phyloP scores from a whole-genome alignment of 2,329 filamentous ascomycete genomes.

The Penicillium glabrum region DNA sequence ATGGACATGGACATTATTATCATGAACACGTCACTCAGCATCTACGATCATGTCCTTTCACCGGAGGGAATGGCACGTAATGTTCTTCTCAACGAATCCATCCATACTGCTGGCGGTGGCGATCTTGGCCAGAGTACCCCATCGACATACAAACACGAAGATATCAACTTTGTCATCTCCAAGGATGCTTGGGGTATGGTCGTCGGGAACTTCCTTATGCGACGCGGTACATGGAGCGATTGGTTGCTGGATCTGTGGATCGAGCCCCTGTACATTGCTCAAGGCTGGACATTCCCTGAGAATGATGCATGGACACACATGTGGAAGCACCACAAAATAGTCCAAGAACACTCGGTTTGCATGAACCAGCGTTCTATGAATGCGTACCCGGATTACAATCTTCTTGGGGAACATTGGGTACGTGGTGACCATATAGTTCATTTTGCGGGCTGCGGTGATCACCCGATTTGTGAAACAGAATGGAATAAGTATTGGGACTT shows the following conservation, averaged over 20 bases:
- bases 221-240: conserved; percentile 8
- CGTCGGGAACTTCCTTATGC: conserved; percentile 8
- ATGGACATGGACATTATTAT: background rate
- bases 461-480: background rate
- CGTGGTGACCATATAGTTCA: conserved; percentile 8
- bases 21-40: conserved; percentile 4
- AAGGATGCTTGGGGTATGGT: conserved; percentile 9
- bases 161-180: conserved; percentile 12
- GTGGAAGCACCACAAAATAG: conserved; percentile 11
- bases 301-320: conserved; percentile 8
- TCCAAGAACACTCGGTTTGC: conserved; percentile 5
- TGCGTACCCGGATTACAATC: conserved; percentile 6
- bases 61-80: background rate
- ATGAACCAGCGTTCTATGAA: conserved; percentile 10
- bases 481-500: conserved; percentile 9
- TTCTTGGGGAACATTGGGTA: conserved; percentile 6
- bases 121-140: background rate
- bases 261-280: conserved; percentile 11
- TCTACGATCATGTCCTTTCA: conserved; percentile 5
- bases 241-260: conserved; percentile 12
- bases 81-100: background rate
- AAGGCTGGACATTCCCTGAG: conserved; percentile 11
- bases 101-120: background rate
- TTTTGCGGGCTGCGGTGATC: conserved; percentile 10
- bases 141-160: conserved; percentile 4